Evolutionary conservation across 805 yeast genomes (phyloP), one percentile per base, ranked within the genome.

Genomic region (Kodamaea laetipori): DNA sequence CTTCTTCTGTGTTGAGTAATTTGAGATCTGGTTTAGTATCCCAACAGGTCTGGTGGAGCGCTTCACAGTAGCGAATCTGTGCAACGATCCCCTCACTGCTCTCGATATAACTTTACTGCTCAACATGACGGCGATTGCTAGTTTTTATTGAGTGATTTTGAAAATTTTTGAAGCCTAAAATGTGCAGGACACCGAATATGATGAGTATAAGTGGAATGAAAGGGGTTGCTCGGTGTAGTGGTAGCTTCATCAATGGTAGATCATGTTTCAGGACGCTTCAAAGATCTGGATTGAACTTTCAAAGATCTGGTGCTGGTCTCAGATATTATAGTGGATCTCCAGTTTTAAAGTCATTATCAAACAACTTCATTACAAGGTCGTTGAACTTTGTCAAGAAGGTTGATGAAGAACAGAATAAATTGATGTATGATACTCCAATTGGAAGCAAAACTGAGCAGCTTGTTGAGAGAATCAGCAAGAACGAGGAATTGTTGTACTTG

Each of bases 401-500:
- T 6, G 71, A 65, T 33, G 50, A 49, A 2, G 47, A 52, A 31
- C 66, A 61, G 39, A 44, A 47, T 8, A 37, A 47, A 23, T 45
- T 67, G 12, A 56, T 45, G 10, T 26, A 30, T 15, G 41, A 53
- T 8, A 49, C 60, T 4, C 43, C 66, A 2, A 48, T 54, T 4
- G 38, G 44, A 6, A 49, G 33, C 7, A 60, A 67, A 51, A 56
- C 64, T 3, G 44, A 43, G 2, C 46, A 54, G 23, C 50, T 71
- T 7, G 43, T 71, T 38, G 39, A 39, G 2, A 44, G 45, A 10
- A 61, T 69, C 9, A 45, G 45, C 3, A 46, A 37, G 18, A 53
- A 55, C 12, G 61, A 64, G 2, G 73, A 69, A 43, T 50, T 69
- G 12, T 52, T 64, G 28, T 55, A 52, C 37, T 48, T 65, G 10